Conservation (phyloP, 805 yeast species). For the Torulaspora gathmanii region DNA sequence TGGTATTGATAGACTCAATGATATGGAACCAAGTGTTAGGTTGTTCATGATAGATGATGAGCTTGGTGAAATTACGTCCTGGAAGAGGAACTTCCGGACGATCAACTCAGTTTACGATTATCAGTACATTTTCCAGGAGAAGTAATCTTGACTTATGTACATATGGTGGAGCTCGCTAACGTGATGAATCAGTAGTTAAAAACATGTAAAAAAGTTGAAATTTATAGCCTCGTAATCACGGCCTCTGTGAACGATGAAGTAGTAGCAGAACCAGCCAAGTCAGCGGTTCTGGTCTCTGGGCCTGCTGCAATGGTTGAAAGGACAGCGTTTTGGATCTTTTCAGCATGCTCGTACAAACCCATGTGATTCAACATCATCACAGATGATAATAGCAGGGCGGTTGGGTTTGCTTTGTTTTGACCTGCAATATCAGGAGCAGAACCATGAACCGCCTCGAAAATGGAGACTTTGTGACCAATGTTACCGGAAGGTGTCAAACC, state of each 20-base stretch:
- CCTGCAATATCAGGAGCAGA: constrained; percentile 99
- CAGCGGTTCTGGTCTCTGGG: constrained; percentile 93
- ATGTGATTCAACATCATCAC: constrained; percentile 99
- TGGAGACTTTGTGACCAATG: constrained; percentile 97
- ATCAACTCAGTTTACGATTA: constrained; percentile 43
- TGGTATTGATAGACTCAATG: constrained; percentile 56
- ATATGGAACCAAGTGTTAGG: constrained; percentile 48
- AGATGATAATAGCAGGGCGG: constrained; percentile 91
- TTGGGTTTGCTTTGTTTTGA: constrained; percentile 98
- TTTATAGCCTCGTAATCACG: constrained; percentile 57
- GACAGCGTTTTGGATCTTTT: constrained; percentile 83
- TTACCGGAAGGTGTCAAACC: constrained; percentile 99
- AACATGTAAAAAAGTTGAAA: neutral
- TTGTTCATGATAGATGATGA: constrained; percentile 47
- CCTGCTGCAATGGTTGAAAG: constrained; percentile 87
- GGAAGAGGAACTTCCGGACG: constrained; percentile 53
- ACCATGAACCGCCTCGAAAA: constrained; percentile 99
- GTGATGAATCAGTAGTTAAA: neutral
- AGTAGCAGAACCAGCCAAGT: constrained; percentile 81
- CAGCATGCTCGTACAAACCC: constrained; percentile 80
- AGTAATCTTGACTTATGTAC: constrained; percentile 3
- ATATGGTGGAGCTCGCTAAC: constrained; percentile 2
- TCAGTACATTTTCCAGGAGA: constrained; percentile 34
- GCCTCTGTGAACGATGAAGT: constrained; percentile 88
- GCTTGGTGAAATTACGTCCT: constrained; percentile 44